Evolutionary conservation across 139 green algal genomes (phyloP).

Genomic region (Pleodorina starrii): DNA sequence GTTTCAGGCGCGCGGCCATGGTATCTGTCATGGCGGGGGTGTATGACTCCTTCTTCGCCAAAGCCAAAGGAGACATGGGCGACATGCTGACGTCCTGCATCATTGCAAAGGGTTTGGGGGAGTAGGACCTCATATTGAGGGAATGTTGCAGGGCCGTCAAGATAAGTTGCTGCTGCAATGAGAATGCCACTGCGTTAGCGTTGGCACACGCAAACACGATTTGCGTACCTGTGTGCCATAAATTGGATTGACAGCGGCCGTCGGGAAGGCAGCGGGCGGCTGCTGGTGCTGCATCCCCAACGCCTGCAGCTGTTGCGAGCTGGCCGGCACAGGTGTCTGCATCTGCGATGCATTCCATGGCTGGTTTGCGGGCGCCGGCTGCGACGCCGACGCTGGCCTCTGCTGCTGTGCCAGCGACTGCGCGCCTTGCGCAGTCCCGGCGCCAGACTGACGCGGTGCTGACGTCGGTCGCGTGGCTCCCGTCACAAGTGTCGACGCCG

Average conservation of each 20-base stretch:
- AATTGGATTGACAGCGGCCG: neutral
- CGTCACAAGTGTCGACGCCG: neutral
- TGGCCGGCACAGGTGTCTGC: neutral
- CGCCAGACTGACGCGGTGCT: neutral
- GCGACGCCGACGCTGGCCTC: neutral
- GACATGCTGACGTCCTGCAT: slow-evolving; percentile 40
- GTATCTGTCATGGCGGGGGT: slow-evolving; percentile 43
- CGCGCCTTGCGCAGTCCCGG: neutral
- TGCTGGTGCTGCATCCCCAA: neutral
- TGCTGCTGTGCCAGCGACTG: neutral
- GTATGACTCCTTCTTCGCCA: slow-evolving; percentile 36
- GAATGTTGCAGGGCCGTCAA: too few relatives aligned
- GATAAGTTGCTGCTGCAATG: too few relatives aligned
- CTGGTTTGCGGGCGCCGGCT: neutral
- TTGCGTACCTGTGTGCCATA: slow-evolving; percentile 12
- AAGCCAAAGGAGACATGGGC: slow-evolving; percentile 30
- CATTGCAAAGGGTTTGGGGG: too few relatives aligned
- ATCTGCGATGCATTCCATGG: slow-evolving; percentile 3
- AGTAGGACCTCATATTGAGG: too few relatives aligned
- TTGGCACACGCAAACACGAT: too few relatives aligned
- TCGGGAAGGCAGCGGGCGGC: neutral
- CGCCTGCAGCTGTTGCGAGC: neutral
- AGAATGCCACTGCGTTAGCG: too few relatives aligned
- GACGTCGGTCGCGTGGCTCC: neutral
- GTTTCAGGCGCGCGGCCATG: slow-evolving; percentile 18